phyloP scores from a whole-genome alignment of 2,329 filamentous ascomycete genomes.

The Talaromyces sp. region DNA sequence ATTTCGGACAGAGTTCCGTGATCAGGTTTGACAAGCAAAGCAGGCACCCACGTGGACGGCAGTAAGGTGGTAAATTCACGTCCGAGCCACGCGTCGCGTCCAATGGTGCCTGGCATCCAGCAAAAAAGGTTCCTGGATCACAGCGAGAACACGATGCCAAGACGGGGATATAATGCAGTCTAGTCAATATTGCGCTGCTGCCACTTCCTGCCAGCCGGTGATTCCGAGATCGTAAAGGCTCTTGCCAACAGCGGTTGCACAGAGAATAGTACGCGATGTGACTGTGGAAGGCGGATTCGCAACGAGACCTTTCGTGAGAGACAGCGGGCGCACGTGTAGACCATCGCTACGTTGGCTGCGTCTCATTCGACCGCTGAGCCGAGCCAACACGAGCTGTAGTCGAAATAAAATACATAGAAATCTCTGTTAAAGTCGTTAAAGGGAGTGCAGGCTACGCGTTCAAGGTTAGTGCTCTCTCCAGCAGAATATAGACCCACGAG shows the following conservation, averaged over 20 bases:
- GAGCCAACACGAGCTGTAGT: not conserved
- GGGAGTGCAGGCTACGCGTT: too few relatives aligned
- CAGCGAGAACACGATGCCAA: not conserved
- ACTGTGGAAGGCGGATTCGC: not conserved
- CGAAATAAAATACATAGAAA: not conserved
- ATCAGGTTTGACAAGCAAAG: not conserved
- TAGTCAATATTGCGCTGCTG: not conserved
- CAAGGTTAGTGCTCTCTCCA: too few relatives aligned
- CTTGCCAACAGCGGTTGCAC: not conserved
- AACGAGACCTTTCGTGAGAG: not conserved
- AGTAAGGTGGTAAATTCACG: too few relatives aligned
- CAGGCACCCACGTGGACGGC: not conserved
- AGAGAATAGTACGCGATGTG: not conserved
- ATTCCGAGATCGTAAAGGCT: not conserved
- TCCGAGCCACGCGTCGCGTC: not conserved
- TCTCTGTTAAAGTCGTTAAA: too few relatives aligned
- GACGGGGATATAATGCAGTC: not conserved
- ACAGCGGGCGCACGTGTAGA: conserved; percentile 5
- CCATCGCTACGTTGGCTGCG: not conserved
- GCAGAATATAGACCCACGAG: too few relatives aligned
- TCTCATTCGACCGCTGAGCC: not conserved
- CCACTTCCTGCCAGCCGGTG: not conserved
- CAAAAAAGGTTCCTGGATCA: conserved; percentile 1
- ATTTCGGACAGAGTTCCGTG: not conserved
- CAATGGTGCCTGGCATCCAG: not conserved